Conservation (phyloP, 129 eudicot species). For the Gnaphalium uliginosum region DNA sequence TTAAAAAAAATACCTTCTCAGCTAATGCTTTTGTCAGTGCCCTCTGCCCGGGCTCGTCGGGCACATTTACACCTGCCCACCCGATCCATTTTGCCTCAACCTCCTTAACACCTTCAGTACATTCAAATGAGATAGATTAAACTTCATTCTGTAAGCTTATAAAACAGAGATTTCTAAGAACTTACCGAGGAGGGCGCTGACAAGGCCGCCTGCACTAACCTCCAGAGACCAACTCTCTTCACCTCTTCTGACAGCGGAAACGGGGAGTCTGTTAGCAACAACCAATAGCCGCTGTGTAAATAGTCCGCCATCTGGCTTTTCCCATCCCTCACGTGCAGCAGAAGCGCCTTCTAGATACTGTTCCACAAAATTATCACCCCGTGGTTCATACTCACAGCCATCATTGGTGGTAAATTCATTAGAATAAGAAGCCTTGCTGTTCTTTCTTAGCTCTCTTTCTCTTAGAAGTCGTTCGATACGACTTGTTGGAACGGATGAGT, state of each 20-base stretch:
- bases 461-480: constrained; percentile 76
- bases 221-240: constrained; percentile 89
- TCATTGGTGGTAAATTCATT: constrained; percentile 37
- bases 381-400: constrained; percentile 40
- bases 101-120: constrained; percentile 83
- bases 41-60: constrained; percentile 86
- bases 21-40: constrained; percentile 85
- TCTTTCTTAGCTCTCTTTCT: constrained; percentile 63
- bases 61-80: constrained; percentile 99
- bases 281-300: constrained; percentile 76
- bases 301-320: constrained; percentile 65
- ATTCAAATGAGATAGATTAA: background rate
- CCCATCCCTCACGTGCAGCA: constrained; percentile 65
- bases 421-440: constrained; percentile 46
- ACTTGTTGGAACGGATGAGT: constrained; percentile 53
- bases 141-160: background rate
- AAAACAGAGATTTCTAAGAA: background rate
- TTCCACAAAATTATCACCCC: constrained; percentile 42
- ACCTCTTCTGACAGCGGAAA: constrained; percentile 78
- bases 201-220: constrained; percentile 93
- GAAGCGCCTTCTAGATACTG: constrained; percentile 61
- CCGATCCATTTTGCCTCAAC: constrained; percentile 98
- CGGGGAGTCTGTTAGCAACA: constrained; percentile 91
- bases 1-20: constrained; percentile 54
- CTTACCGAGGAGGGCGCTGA: constrained; percentile 90